A percentile compares a stretch with the other conserved stretches of the same genome.
phyloP scores from a whole-genome alignment of 73 alveolate species.

The Tetrahymena thermophila region DNA sequence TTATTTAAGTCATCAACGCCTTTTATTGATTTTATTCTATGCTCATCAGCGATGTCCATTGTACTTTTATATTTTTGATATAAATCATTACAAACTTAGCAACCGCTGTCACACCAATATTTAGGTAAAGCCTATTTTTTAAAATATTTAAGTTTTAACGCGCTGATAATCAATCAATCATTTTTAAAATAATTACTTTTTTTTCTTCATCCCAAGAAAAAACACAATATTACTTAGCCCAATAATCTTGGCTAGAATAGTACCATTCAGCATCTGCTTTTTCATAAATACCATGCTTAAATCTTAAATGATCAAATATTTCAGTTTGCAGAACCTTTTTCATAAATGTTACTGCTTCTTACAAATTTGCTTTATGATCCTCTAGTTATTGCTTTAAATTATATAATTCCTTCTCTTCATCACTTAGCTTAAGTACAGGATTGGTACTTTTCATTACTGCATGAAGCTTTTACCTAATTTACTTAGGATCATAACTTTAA shows the following conservation, averaged over 20 bases:
- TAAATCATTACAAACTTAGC: neutral
- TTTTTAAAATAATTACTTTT: neutral
- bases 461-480: neutral
- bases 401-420: neutral
- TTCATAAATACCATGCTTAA: neutral
- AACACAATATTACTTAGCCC: neutral
- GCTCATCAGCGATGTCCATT: neutral
- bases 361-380: neutral
- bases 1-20: neutral
- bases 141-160: neutral
- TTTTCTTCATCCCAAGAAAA: neutral
- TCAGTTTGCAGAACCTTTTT: neutral
- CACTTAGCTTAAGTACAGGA: neutral
- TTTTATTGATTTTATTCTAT: neutral
- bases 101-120: neutral
- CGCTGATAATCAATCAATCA: neutral
- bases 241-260: neutral
- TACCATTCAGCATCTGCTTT: neutral
- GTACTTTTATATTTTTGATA: neutral
- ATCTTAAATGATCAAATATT: neutral
- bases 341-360: neutral
- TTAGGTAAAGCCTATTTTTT: neutral
- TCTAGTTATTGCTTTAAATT: neutral
- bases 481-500: neutral
- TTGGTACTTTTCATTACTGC: neutral